Base-by-base conservation (phyloP, 805 yeast species). In the Monosporozyma solicola region DNA sequence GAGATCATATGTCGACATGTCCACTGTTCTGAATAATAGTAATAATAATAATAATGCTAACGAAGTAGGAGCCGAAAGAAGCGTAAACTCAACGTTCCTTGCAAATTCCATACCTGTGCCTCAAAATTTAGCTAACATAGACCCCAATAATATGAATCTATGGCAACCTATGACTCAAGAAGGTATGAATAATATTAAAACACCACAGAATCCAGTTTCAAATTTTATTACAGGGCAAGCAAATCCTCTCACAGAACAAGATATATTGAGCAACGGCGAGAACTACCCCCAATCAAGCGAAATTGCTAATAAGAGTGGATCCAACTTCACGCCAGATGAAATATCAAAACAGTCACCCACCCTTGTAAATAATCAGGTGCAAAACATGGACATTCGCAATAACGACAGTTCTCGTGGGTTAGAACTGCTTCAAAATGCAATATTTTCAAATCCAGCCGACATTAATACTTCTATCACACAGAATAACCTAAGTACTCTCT, bases 181-280 rank as follows among this genome's bases (percentile, higher is more conserved):
- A 5, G 25, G 46, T 25, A 25, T 43, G 7, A 25, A 13, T 24
- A 43, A 43, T 25, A 15, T 15, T 2, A 43, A 43, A 3, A 25
- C 24, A 10, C 27, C 24, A 20, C 16, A 41, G 3, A 41, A 41
- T 20, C 15, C 13, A 41, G 25, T 43, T 25, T 32, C 46, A 3
- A 43, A 24, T 24, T 43, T 25, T 43, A 25, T 43, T 13, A 16
- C 43, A 9, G 43, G 43, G 20, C 43, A 39, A 39, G 25, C 25
- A 4, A 39, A 39, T 39, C 49, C 49, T 5, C n/a, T 48, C 4
- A 48, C 41, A 10, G 50, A 48, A 48, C 50, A 48, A 32, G 50
- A 48, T 35, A 10, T 48, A 22, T 37, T 48, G 11, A 48, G 35
- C 25, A 48, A 35, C n/a, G 50, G 50, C 37, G 37, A 32, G 20